These are phyloP conservation scores for Pittosporum tobira DNA, from an alignment of 129 eudicot genomes.

Conservation along the genomic window DNA sequence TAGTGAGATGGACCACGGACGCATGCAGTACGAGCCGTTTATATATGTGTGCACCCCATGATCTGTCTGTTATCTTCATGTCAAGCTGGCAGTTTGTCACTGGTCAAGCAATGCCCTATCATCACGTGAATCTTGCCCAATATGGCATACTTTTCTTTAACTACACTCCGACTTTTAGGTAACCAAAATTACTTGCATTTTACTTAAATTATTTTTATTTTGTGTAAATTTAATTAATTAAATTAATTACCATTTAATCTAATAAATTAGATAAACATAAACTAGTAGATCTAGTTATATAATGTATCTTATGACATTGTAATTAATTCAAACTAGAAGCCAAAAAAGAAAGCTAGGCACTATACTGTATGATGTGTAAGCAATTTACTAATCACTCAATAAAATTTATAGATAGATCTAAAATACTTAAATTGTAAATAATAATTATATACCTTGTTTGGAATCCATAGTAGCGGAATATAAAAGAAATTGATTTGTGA, in stretches of 20 bases:
- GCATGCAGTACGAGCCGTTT: neutral
- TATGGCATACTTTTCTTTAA: constrained; percentile 1
- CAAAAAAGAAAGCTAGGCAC: neutral
- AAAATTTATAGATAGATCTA: too few species aligned
- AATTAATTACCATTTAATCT: neutral
- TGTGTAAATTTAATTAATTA: too few species aligned
- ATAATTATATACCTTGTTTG: too few species aligned
- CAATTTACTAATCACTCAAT: neutral
- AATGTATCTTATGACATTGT: neutral
- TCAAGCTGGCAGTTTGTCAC: neutral
- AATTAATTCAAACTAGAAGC: neutral
- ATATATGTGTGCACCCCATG: neutral
- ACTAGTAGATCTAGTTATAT: neutral
- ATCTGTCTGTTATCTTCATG: neutral
- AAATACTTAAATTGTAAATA: too few species aligned
- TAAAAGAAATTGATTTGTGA: too few species aligned
- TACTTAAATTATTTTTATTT: neutral
- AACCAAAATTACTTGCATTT: neutral
- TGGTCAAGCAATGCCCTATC: neutral
- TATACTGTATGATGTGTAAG: neutral
- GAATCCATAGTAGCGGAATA: too few species aligned
- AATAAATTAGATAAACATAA: neutral
- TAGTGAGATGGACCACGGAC: too few species aligned
- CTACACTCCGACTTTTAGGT: neutral
- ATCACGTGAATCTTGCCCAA: neutral